Base-by-base conservation (phyloP, 1,139 yeast genomes). In the Geotrichum macrosporum region DNA sequence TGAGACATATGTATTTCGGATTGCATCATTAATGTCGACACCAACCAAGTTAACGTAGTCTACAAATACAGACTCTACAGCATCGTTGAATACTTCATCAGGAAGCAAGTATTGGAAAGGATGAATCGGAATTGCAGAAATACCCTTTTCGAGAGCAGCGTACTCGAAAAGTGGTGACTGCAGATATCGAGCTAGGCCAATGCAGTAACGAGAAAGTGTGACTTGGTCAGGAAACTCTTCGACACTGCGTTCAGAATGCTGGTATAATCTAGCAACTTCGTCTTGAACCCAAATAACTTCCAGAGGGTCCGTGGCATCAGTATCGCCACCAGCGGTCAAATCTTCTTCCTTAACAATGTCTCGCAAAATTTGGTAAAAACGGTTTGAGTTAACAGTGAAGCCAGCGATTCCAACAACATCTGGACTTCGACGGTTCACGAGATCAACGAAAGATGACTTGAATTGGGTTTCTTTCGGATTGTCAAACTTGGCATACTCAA, bases 391-490 rank as follows among this genome's bases (percentile, higher is more conserved):
- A 9, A 89, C 88, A 55, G 86, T 85, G 65, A 81, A 85, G 8
- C 98, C 98, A 34, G 95, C 81, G 49, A 92, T 73, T 35, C 86
- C 96, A 60, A 94, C 77, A 9, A 88, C 95, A 66, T 92, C 96
- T 0, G 97, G 96, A 46, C 71, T 72, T 44, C 74, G 68, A 24
- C 73, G 70, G 44, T 70, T 69, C 38, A 80, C 71, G 20, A 77
- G 65, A 39, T 76, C 83, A 18, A 74, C 70, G 46, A 92, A 76
- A 29, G 75, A 75, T 22, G 77, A 80, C 52, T 77, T 80, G 57
- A 84, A 84, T 19, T 70, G 75, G 35, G 72, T 65, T 31, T 72
- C 69, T 40, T 76, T 73, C 22, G 94, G 88, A 51, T 80, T 82
- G 35, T 81, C 88, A 48, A 92, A 82, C 62, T 89, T 89, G 64